Evolutionary conservation across 2,329 filamentous ascomycete genomes (phyloP).

Genomic region (Fusarium anguioides): DNA sequence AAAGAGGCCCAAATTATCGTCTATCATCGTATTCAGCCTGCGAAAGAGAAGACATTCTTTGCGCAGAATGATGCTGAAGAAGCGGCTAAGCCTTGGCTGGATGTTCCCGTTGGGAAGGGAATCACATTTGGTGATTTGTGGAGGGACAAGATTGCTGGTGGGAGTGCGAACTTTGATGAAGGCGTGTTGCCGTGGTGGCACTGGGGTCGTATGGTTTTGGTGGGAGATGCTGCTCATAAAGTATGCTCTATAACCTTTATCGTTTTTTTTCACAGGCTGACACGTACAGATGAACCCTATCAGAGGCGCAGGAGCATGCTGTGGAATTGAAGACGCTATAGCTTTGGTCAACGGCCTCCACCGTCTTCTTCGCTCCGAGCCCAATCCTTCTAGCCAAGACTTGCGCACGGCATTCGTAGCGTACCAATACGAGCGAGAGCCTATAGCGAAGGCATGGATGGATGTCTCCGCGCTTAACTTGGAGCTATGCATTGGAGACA

Average conservation of each 20-base stretch:
- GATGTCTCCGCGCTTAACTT: conserved; percentile 9
- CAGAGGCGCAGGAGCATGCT: conserved; percentile 26
- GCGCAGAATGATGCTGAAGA: conserved; percentile 25
- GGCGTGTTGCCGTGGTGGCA: conserved; percentile 25
- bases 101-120: conserved; percentile 2
- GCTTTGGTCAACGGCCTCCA: conserved; percentile 11
- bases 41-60: conserved; percentile 16
- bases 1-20: conserved; percentile 14
- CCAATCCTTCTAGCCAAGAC: neutral
- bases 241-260: neutral
- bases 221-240: conserved; percentile 25
- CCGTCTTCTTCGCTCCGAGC: neutral
- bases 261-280: neutral
- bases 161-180: conserved; percentile 26
- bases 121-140: conserved; percentile 23
- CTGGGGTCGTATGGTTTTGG: conserved; percentile 25
- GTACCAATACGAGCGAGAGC: conserved; percentile 16
- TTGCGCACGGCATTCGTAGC: neutral
- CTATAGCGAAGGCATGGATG: conserved; percentile 16
- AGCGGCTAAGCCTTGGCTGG: conserved; percentile 6
- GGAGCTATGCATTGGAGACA: conserved; percentile 7
- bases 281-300: conserved; percentile 16
- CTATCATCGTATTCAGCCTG: conserved; percentile 11
- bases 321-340: conserved; percentile 19
- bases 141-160: conserved; percentile 17